Evolutionary conservation across 2,329 filamentous ascomycete genomes (phyloP).

Genomic region (Pseudocercospora vitis): DNA sequence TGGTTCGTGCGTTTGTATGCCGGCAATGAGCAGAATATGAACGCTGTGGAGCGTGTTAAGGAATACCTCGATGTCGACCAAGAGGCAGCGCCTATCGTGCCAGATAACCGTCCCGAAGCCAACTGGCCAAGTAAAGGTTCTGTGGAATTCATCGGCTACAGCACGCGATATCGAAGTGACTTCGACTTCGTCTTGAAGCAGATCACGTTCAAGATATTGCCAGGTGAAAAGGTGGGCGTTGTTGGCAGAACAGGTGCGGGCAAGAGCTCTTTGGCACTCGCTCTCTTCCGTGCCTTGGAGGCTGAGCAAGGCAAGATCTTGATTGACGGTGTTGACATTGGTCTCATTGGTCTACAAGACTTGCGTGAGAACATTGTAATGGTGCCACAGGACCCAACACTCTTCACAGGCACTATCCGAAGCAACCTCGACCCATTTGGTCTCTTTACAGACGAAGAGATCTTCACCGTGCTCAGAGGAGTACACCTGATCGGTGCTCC

Average conservation of each 20-base stretch:
- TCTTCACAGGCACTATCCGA: slow-evolving; percentile 89
- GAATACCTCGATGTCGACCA: slow-evolving; percentile 97
- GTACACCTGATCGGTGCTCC: slow-evolving; percentile 76
- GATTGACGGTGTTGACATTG: slow-evolving; percentile 89
- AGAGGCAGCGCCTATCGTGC: slow-evolving; percentile 76
- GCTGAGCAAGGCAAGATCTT: slow-evolving; percentile 86
- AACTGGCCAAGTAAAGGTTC: slow-evolving; percentile 85
- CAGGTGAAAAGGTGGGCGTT: slow-evolving; percentile 91
- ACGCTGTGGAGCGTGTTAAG: slow-evolving; percentile 94
- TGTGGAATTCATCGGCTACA: slow-evolving; percentile 86
- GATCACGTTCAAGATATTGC: slow-evolving; percentile 80
- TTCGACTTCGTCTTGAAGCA: slow-evolving; percentile 82
- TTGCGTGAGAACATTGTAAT: slow-evolving; percentile 93
- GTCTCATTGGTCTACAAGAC: slow-evolving; percentile 86
- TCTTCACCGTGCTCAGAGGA: slow-evolving; percentile 80
- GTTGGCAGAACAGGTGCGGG: slow-evolving; percentile 94
- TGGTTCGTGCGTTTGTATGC: slow-evolving; percentile 96
- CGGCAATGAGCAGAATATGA: slow-evolving; percentile 98
- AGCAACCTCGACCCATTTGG: slow-evolving; percentile 92
- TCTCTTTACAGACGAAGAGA: slow-evolving; percentile 83
- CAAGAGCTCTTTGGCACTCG: slow-evolving; percentile 91
- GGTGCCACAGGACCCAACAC: slow-evolving; percentile 92
- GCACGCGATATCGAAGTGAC: slow-evolving; percentile 83
- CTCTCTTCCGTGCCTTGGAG: slow-evolving; percentile 90
- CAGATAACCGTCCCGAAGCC: slow-evolving; percentile 71